Evolutionary conservation across 805 yeast genomes (phyloP), one percentile per base, ranked within the genome.

Genomic region (Schwanniomyces sp.): DNA sequence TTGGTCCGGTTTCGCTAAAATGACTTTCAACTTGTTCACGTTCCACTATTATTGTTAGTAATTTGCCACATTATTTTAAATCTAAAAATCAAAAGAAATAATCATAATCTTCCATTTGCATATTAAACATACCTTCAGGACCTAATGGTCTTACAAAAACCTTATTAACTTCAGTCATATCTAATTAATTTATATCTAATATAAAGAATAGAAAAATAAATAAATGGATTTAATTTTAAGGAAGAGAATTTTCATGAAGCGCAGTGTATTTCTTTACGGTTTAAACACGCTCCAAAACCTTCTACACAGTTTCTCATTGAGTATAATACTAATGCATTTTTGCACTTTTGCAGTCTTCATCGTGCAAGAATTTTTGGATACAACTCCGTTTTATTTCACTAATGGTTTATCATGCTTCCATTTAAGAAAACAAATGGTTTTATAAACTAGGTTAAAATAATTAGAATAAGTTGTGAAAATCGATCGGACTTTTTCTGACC

Each of bases 111-210:
- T 11, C 18, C 30, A 8, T 29, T 44, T 27, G 14, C 11, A 11
- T 28, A 34, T n/a, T 11, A 18, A 21, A 63, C 70, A 50, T 63
- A 65, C 70, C 65, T 52, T 80, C 85, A 44, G 72, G 76, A 55
- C 81, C 80, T 60, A 82, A 75, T 36, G 87, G 87, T 78, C 85
- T 81, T 51, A 81, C 84, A 58, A 81, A 82, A 48, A 81, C 58
- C 48, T 64, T 63, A 45, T 52, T 58, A 45, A 66, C 52, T 58
- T 60, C 66, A 41, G 61, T 57, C 54, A 54, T 53, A 41, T 36
- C 16, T 34, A 24, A 39, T 39, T 39, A 26, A 37, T 25, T 21
- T 21, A n/a, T 25, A 26, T 25, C 14, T 26, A 39, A 39, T 37
- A 37, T 37, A 11, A 37, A 21, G 18, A 21, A 17, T 12, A 37